These are phyloP conservation scores for Cynanchum wilfordii DNA, from an alignment of 257 asterid genomes.

Conservation along the genomic window DNA sequence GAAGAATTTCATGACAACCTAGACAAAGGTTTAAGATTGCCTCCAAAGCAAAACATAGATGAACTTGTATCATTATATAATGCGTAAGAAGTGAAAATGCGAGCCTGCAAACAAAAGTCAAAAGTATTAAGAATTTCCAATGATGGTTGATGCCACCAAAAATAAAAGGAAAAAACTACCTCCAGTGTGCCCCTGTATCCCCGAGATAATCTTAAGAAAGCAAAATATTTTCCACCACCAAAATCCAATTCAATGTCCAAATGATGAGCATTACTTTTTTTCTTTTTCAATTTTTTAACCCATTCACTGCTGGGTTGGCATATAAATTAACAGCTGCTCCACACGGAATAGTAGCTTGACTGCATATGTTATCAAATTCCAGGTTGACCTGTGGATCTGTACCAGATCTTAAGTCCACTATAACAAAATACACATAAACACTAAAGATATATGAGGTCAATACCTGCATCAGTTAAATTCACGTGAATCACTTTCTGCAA, in stretches of 20 bases:
- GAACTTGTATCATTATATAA: conserved; percentile 53
- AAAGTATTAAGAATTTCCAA: not conserved
- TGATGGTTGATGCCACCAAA: not conserved
- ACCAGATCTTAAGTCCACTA: conserved; percentile 25
- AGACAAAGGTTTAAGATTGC: conserved; percentile 57
- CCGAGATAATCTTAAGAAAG: conserved; percentile 76
- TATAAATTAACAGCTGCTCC: conserved; percentile 69
- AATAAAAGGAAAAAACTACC: conserved; percentile 31
- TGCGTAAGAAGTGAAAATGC: conserved; percentile 65
- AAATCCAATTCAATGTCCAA: conserved; percentile 90
- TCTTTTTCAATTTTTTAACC: conserved; percentile 71
- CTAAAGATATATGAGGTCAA: conserved; percentile 12
- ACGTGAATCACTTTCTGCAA: conserved; percentile 74
- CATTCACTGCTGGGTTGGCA: conserved; percentile 77
- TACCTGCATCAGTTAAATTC: conserved; percentile 75
- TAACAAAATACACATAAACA: conserved; percentile 16
- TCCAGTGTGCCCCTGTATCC: conserved; percentile 68
- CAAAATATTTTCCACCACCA: conserved; percentile 77
- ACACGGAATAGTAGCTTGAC: conserved; percentile 56
- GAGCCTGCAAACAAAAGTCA: conserved; percentile 39
- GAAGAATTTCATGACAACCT: conserved; percentile 39
- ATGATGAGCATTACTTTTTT: conserved; percentile 49
- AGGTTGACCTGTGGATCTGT: conserved; percentile 53
- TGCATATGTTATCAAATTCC: conserved; percentile 39
- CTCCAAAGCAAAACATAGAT: conserved; percentile 53